Evolutionary conservation across 768 basidiomycete genomes (phyloP).

Genomic region (Jaapia argillacea): DNA sequence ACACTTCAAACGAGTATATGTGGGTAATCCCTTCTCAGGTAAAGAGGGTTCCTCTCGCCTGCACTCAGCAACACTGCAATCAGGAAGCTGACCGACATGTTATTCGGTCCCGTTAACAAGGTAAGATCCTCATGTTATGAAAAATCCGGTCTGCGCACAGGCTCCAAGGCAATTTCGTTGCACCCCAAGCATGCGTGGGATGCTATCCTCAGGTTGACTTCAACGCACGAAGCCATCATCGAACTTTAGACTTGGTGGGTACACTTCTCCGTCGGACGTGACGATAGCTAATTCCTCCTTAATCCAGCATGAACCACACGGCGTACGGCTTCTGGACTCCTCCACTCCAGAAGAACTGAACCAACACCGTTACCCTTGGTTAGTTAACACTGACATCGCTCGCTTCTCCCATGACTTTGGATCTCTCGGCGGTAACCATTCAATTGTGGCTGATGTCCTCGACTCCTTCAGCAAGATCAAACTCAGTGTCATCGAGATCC

Average conservation of each 20-base stretch:
- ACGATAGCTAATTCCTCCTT: neutral
- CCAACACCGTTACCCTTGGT: constrained; percentile 20
- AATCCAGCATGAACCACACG: constrained; percentile 32
- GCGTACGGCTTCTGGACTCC: constrained; percentile 26
- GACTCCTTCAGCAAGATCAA: constrained; percentile 12
- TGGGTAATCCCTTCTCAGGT: constrained; percentile 18
- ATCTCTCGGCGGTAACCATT: constrained; percentile 35
- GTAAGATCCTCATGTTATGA: constrained; percentile 12
- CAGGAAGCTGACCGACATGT: constrained; percentile 32
- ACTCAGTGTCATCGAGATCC: constrained; percentile 1
- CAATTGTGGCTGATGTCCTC: constrained; percentile 22
- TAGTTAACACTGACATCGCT: constrained; percentile 49
- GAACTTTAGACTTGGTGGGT: constrained; percentile 34
- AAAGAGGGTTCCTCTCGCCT: constrained; percentile 39
- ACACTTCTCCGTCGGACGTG: neutral
- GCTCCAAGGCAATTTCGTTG: too few relatives aligned
- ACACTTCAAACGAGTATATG: neutral
- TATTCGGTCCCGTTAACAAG: constrained; percentile 43
- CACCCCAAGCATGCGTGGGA: constrained; percentile 28
- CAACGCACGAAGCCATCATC: constrained; percentile 20
- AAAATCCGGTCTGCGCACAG: too few relatives aligned
- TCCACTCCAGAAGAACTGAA: constrained; percentile 1
- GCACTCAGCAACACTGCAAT: constrained; percentile 45
- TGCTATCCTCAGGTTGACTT: constrained; percentile 12
- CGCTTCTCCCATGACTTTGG: constrained; percentile 48